Percentiles rank a stretch among this genome's conserved stretches.
Conservation (phyloP, 495 filamentous ascomycete genomes). For the Collariella sp. region DNA sequence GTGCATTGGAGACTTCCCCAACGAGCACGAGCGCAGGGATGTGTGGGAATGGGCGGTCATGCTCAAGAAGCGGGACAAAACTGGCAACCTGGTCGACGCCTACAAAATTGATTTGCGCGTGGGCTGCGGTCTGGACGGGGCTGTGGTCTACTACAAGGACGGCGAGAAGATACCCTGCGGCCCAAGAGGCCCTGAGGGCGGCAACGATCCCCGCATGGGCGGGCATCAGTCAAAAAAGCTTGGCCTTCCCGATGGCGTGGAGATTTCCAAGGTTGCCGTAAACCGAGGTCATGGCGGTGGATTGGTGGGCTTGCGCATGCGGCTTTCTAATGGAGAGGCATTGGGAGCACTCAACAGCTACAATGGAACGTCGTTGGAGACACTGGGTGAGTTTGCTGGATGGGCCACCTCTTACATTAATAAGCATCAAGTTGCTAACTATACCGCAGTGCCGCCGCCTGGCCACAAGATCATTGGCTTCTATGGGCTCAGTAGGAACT, state of each 20-base stretch:
- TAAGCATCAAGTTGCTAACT: not conserved
- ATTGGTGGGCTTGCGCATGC: constrained; percentile 31
- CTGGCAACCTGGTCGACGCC: constrained; percentile 24
- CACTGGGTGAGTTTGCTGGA: constrained; percentile 1
- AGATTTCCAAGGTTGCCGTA: constrained; percentile 28
- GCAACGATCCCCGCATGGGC: constrained; percentile 13
- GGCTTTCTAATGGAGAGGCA: constrained; percentile 27
- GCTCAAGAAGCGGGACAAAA: constrained; percentile 21
- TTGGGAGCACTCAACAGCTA: constrained; percentile 27
- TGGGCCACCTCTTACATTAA: no score
- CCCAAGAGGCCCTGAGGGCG: constrained; percentile 9
- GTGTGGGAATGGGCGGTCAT: constrained; percentile 20
- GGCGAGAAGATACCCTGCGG: constrained; percentile 30
- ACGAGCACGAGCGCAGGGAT: no score
- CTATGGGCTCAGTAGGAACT: constrained; percentile 28
- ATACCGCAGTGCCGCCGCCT: constrained; percentile 17
- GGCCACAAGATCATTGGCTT: constrained; percentile 37
- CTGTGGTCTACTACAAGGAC: constrained; percentile 31
- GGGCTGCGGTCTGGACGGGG: constrained; percentile 31
- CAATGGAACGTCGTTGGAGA: not conserved
- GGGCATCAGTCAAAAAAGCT: constrained; percentile 28
- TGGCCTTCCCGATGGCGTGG: constrained; percentile 20
- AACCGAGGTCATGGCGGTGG: constrained; percentile 8
- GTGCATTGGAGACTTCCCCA: constrained; percentile 11
- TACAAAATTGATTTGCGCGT: constrained; percentile 32